These are phyloP conservation scores for Teratosphaeria epicoccoides DNA, from an alignment of 2,329 filamentous ascomycete species.

Conservation along the genomic window DNA sequence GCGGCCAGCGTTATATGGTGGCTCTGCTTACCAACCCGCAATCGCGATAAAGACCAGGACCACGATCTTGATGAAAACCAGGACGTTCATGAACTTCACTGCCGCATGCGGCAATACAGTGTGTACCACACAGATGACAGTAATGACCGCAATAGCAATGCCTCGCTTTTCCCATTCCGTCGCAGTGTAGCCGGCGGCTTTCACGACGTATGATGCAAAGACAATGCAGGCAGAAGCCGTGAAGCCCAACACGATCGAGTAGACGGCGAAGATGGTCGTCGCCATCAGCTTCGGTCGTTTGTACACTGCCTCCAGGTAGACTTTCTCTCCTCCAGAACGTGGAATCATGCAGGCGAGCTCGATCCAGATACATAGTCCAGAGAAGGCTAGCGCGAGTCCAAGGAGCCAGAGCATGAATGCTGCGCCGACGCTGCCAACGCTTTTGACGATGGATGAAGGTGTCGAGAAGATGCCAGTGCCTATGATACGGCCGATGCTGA, in stretches of 20 bases:
- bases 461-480: constrained; percentile 59
- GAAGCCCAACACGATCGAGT: constrained; percentile 54
- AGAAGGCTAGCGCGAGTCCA: constrained; percentile 51
- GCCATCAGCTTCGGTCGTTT: constrained; percentile 50
- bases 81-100: constrained; percentile 54
- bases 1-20: background rate
- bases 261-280: constrained; percentile 50
- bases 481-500: constrained; percentile 56
- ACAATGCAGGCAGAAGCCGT: constrained; percentile 57
- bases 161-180: constrained; percentile 57
- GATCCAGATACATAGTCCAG: constrained; percentile 54
- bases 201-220: constrained; percentile 60
- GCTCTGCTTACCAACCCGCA: constrained; percentile 35
- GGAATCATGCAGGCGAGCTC: constrained; percentile 57
- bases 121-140: constrained; percentile 54
- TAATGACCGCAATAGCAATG: constrained; percentile 57
- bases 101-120: constrained; percentile 55
- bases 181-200: constrained; percentile 52
- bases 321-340: constrained; percentile 55
- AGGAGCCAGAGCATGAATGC: constrained; percentile 53
- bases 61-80: constrained; percentile 56
- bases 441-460: constrained; percentile 45
- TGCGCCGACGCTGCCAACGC: constrained; percentile 52
- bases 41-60: constrained; percentile 57
- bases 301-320: constrained; percentile 57